Conservation (phyloP, 331 rosid genomes). For the Acacia concinna region DNA sequence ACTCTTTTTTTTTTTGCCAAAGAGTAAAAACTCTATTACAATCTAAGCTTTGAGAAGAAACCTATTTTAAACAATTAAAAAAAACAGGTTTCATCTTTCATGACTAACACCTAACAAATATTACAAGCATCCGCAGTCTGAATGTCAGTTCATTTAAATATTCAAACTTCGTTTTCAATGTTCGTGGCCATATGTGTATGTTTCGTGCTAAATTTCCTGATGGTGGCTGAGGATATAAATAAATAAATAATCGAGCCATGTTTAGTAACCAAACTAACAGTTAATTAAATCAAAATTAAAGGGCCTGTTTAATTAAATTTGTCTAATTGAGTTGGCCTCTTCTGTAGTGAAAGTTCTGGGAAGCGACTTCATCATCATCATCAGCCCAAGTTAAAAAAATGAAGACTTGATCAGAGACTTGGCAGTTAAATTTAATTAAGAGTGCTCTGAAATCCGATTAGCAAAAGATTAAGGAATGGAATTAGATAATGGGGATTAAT, state of each 20-base stretch:
- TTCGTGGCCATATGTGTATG: constrained; percentile 18
- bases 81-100: too few species aligned
- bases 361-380: background rate
- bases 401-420: background rate
- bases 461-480: background rate
- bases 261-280: background rate
- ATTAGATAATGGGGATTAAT: background rate
- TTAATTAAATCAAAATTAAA: background rate
- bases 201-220: background rate
- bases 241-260: constrained; percentile 18
- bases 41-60: too few species aligned
- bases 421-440: background rate
- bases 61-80: too few species aligned
- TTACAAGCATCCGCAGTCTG: constrained; percentile 26
- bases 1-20: too few species aligned
- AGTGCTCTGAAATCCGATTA: background rate
- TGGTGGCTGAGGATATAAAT: background rate
- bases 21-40: too few species aligned
- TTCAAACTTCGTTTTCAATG: constrained; percentile 22
- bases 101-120: constrained; percentile 48
- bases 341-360: background rate
- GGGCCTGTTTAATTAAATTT: background rate
- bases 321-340: constrained; percentile 6
- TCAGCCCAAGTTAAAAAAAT: background rate
- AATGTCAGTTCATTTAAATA: constrained; percentile 11